Base-by-base conservation (phyloP, 2,329 filamentous ascomycete genomes). In the Cryphonectria carpinicola region DNA sequence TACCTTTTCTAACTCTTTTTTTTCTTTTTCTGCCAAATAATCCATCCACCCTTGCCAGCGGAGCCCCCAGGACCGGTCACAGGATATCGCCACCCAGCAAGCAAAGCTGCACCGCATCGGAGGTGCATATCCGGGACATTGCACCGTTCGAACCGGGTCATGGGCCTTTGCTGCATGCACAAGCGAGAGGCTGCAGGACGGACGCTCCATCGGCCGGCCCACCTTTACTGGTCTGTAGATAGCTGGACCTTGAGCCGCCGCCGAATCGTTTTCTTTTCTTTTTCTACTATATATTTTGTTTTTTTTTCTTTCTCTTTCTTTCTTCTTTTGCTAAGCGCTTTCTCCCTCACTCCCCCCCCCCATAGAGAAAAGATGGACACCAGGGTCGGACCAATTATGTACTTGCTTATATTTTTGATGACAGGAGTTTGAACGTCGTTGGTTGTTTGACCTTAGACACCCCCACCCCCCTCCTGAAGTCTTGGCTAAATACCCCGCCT, bases 41-140 rank as follows among this genome's bases (percentile, higher is more conserved):
- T 6, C 19, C 7, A 8, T 6, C 19, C 7, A 49, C 43, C 19
- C 43, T 28, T 56, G 52, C 25, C 13, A 4, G 54, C 54, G 17
- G 35, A 39, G 58, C 35, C 39, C 35, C 22, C 35, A 39, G 58
- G 35, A 19, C 25, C 17, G 35, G 58, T 39, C 32, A 61, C 19
- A 61, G 28, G 58, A 39, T n/a, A 39, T 39, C 32, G 28, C 56
- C 32, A 61, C n/a, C 58, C 58, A 39, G 58, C 58, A 61, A 39
- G 58, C 32, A 19, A 39, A n/a, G 58, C 58, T 61, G 58, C 58
- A 61, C 58, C 58, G 8, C 58, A 39, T 61, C 58, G 32, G 28
- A 61, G 17, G 32, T 61, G 58, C 58, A 39, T 25, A 39, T 61
- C 58, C 35, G 58, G 32, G 32, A 39, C 58, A 35, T 61, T 61